These are phyloP conservation scores for Diaporthe eres DNA, from an alignment of 2,329 filamentous ascomycete genomes.

Conservation along the genomic window DNA sequence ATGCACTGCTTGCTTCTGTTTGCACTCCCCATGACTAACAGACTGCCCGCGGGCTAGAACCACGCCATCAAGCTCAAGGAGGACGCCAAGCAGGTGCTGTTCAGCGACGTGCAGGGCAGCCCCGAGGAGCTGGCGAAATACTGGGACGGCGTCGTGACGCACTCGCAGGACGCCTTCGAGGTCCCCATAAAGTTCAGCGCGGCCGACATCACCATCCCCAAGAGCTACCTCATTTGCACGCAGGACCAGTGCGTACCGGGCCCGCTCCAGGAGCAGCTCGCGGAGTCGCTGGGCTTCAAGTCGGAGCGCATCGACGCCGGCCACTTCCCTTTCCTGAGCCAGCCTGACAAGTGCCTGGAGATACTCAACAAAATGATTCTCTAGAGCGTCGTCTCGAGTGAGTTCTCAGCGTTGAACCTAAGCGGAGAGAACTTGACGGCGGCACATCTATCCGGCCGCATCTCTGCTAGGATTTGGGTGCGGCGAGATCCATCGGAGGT, in stretches of 20 bases:
- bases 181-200: slow-evolving; percentile 40
- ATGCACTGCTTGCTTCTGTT: too few species aligned
- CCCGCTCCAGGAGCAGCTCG: slow-evolving; percentile 35
- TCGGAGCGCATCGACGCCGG: slow-evolving; percentile 38
- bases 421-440: neutral
- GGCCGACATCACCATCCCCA: slow-evolving; percentile 42
- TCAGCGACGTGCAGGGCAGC: slow-evolving; percentile 40
- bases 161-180: slow-evolving; percentile 44
- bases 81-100: slow-evolving; percentile 40
- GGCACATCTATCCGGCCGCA: too few species aligned
- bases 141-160: slow-evolving; percentile 37
- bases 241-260: slow-evolving; percentile 36
- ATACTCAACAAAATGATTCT: slow-evolving; percentile 13
- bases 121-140: slow-evolving; percentile 37
- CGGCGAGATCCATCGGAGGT: too few species aligned
- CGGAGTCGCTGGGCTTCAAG: slow-evolving; percentile 32
- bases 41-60: neutral
- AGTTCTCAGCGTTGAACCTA: neutral
- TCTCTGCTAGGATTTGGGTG: neutral
- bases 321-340: slow-evolving; percentile 41
- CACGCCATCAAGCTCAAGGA: slow-evolving; percentile 37
- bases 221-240: slow-evolving; percentile 41
- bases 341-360: slow-evolving; percentile 39
- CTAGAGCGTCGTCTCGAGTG: neutral
- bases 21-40: neutral